Evolutionary conservation across 306 rosid genomes (phyloP), one percentile per base, ranked within the genome.

Genomic region (Trifolium repens): DNA sequence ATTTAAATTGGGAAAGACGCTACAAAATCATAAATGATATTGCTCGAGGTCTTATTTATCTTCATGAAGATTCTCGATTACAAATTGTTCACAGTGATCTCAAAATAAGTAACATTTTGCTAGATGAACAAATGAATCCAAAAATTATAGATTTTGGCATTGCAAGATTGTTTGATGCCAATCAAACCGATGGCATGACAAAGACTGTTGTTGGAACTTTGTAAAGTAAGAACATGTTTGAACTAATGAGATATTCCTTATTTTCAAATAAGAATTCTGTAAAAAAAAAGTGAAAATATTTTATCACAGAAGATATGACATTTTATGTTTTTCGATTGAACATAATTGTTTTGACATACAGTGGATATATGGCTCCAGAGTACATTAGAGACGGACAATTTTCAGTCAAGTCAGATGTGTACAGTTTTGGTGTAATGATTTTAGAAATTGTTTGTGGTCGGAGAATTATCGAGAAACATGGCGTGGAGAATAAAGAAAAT

Each of bases 321-420:
- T 13, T 27, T 60, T 72, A 2, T 26, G 14, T 59, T 34, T 16
- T 17, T 39, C 12, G 17, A 40, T 49, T 52, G 9, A 8, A 2
- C 13, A 2, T 39, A 1, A 5, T 14, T 30, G 12, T 60, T 2
- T 30, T 8, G 1, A 4, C 6, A 65, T 75, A 27, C 13, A 87
- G 93, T 7, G 91, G 91, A 35, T 89, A 87, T 16, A 87, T 85
- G 91, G 85, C 94, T 37, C 89, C 91, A 0, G 88, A 89, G 14
- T 89, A 87, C 43, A 77, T 30, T 6, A 17, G 34, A 26, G 73
- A 68, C 3, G 88, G 88, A 52, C 68, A 83, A n/a, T 77, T 83
- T n/a, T 89, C 88, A 1, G n/a, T 82, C 2, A 85, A 85, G 8
- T 81, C 84, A 0, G 89, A 87, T 73, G 83, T 85, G 0, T 87